These are phyloP conservation scores for Trypanosomatidae sp. DNA, from an alignment of 208 protist species.

Conservation along the genomic window DNA sequence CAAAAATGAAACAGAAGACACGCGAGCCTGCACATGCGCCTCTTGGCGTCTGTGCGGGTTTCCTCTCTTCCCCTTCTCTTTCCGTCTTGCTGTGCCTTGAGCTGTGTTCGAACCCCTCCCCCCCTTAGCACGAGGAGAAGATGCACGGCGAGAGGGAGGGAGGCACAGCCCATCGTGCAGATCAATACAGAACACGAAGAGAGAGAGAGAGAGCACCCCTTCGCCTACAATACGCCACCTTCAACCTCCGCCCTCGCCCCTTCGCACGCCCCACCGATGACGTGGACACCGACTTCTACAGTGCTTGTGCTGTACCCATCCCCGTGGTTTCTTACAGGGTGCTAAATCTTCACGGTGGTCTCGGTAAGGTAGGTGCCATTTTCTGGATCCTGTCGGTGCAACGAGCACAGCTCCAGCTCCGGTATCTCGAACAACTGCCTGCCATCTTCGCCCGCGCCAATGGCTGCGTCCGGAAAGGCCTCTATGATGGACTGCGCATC, in stretches of 20 bases:
- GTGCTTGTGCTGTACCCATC: neutral
- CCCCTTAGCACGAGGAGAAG: neutral
- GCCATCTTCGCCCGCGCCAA: conserved; percentile 25
- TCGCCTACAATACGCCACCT: neutral
- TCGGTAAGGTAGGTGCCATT: conserved; percentile 35
- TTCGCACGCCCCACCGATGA: neutral
- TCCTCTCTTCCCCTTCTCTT: neutral
- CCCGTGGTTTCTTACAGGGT: neutral
- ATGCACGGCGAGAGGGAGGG: neutral
- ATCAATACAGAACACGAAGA: neutral
- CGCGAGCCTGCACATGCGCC: neutral
- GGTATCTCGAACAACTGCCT: conserved; percentile 22
- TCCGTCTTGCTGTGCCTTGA: no score
- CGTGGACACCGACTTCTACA: neutral
- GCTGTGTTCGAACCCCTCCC: no score
- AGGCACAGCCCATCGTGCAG: neutral
- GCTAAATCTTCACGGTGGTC: conserved; percentile 25
- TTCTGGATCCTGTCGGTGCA: conserved; percentile 17
- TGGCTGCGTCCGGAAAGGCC: conserved; percentile 17
- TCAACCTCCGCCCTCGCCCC: neutral
- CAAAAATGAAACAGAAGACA: neutral
- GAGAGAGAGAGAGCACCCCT: neutral
- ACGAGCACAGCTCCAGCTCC: conserved; percentile 39
- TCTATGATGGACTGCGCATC: conserved; percentile 42
- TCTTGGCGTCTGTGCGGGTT: neutral